These are phyloP conservation scores for Monilinia polystroma DNA, from an alignment of 2,329 filamentous ascomycete genomes.

Conservation along the genomic window DNA sequence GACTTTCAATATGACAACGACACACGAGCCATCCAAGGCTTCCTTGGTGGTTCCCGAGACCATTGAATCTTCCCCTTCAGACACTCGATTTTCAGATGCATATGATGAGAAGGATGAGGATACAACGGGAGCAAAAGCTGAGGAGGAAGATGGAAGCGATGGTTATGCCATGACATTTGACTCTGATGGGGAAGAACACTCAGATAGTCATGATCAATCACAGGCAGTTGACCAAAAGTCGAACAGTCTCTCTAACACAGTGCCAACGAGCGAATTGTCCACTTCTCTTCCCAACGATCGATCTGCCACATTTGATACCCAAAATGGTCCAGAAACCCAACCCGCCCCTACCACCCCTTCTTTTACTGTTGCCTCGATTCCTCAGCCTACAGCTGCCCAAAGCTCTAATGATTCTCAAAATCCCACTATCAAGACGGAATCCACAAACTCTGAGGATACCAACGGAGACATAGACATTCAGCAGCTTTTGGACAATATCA, in stretches of 20 bases:
- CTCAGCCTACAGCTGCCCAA: slow-evolving; percentile 30
- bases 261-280: slow-evolving; percentile 31
- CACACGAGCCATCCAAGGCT: slow-evolving; percentile 43
- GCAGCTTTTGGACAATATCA: slow-evolving; percentile 42
- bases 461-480: slow-evolving; percentile 42
- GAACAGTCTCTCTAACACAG: slow-evolving; percentile 31
- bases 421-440: slow-evolving; percentile 29
- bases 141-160: slow-evolving; percentile 37
- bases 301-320: slow-evolving; percentile 27
- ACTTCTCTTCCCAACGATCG: slow-evolving; percentile 27
- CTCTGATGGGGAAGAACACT: slow-evolving; percentile 39
- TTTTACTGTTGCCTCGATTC: slow-evolving; percentile 26
- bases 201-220: slow-evolving; percentile 41
- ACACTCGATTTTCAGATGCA: slow-evolving; percentile 41
- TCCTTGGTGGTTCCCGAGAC: slow-evolving; percentile 18
- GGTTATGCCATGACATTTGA: slow-evolving; percentile 43
- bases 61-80: slow-evolving; percentile 32
- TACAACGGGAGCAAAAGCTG: slow-evolving; percentile 28
- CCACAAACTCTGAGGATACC: slow-evolving; percentile 33
- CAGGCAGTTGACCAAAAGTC: slow-evolving; percentile 36
- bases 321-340: slow-evolving; percentile 29
- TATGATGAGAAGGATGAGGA: slow-evolving; percentile 38
- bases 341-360: slow-evolving; percentile 31
- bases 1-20: slow-evolving; percentile 65
- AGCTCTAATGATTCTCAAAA: slow-evolving; percentile 24